Evolutionary conservation across 257 asterid species (phyloP).

Genomic region (Solanum ossicruentum): DNA sequence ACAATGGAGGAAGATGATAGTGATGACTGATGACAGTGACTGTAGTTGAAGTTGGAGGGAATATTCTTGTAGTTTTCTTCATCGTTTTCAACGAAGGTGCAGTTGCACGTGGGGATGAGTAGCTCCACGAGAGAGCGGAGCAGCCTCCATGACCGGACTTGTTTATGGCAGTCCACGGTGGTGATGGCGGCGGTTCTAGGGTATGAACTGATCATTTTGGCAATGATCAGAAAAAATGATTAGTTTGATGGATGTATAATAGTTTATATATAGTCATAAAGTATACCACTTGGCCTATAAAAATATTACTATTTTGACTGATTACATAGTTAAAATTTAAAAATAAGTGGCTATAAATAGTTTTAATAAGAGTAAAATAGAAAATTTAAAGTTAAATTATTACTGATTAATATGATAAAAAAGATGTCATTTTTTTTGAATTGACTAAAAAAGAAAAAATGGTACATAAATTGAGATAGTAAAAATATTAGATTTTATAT

Average conservation of each 20-base stretch:
- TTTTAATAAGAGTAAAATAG: no score
- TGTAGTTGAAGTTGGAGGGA: neutral
- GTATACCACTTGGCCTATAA: neutral
- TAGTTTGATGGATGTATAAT: neutral
- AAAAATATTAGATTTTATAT: no score
- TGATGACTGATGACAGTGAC: neutral
- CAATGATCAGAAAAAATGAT: neutral
- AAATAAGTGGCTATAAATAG: no score
- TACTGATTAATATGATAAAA: no score
- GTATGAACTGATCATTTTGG: slow-evolving; percentile 13
- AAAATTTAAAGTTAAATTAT: no score
- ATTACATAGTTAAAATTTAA: no score
- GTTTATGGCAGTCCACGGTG: slow-evolving; percentile 51
- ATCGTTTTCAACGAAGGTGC: slow-evolving; percentile 14
- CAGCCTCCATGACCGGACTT: slow-evolving; percentile 64
- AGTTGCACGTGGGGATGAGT: slow-evolving; percentile 51
- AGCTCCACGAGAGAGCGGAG: slow-evolving; percentile 39
- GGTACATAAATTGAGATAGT: neutral
- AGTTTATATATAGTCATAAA: neutral
- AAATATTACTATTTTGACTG: neutral
- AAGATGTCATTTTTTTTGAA: no score
- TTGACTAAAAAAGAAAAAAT: no score
- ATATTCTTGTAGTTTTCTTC: slow-evolving; percentile 1
- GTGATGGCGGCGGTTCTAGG: slow-evolving; percentile 5
- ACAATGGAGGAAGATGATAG: neutral